A percentile compares a stretch with the other conserved stretches of the same genome.
Evolutionary conservation across 2,329 filamentous ascomycete genomes (phyloP).

Genomic region (Elsinoe arachidis): DNA sequence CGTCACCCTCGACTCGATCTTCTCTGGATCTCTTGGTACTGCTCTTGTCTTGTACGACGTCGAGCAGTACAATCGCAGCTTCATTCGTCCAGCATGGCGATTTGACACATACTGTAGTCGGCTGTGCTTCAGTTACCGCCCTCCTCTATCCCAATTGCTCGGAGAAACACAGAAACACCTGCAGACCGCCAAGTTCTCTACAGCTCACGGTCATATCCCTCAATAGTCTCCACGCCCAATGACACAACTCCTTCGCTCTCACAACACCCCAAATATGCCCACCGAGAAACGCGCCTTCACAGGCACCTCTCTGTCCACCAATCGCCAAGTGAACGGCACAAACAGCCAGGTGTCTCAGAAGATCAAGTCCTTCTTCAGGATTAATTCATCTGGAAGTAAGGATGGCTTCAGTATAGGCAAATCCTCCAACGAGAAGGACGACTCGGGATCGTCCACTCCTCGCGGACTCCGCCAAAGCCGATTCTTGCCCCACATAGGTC

Average conservation of each 20-base stretch:
- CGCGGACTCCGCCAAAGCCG: constrained; percentile 70
- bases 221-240: constrained; percentile 19
- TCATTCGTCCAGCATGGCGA: not conserved
- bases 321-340: constrained; percentile 40
- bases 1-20: not conserved
- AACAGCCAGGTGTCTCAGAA: constrained; percentile 52
- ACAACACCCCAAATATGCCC: constrained; percentile 30
- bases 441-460: constrained; percentile 34
- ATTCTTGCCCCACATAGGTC: constrained; percentile 79
- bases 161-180: not conserved
- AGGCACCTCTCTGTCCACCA: constrained; percentile 33
- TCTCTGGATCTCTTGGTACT: not conserved
- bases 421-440: constrained; percentile 23
- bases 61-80: not conserved
- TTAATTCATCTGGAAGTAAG: constrained; percentile 44
- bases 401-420: constrained; percentile 29
- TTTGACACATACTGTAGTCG: not conserved
- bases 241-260: constrained; percentile 37
- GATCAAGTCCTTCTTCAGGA: constrained; percentile 63
- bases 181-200: constrained; percentile 1
- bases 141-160: not conserved
- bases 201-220: not conserved
- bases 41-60: not conserved
- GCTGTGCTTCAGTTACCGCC: constrained; percentile 4
- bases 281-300: constrained; percentile 42